Evolutionary conservation across 495 filamentous ascomycete species (phyloP).

Genomic region (Daldinia caldariorum): DNA sequence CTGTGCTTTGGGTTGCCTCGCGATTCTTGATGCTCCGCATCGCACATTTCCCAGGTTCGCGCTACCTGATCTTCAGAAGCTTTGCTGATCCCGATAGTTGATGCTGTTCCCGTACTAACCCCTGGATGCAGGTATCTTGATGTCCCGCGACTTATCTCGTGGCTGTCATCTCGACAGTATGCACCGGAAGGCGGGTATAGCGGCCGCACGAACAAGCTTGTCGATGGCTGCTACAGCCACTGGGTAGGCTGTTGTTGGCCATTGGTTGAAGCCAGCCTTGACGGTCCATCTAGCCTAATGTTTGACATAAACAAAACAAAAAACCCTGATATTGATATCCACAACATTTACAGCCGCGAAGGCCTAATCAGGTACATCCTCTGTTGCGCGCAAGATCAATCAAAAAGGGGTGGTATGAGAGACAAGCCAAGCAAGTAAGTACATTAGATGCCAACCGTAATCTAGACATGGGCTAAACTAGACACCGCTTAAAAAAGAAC

Average conservation of each 20-base stretch:
- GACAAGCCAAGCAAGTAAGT: conserved; percentile 94
- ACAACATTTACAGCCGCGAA: conserved; percentile 78
- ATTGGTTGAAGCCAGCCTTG: conserved; percentile 81
- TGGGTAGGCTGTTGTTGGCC: conserved; percentile 97
- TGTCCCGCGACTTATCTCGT: conserved; percentile 77
- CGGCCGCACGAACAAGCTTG: conserved; percentile 96
- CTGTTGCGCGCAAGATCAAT: conserved; percentile 79
- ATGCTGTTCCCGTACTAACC: conserved; percentile 23
- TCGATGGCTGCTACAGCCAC: conserved; percentile 97
- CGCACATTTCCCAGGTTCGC: conserved; percentile 72
- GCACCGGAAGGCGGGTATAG: conserved; percentile 90
- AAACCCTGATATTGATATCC: conserved; percentile 46
- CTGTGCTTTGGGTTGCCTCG: conserved; percentile 87
- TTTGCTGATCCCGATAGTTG: conserved; percentile 18
- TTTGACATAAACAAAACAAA: conserved; percentile 44
- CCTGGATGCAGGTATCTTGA: conserved; percentile 72
- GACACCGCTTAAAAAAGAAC: conserved; percentile 57
- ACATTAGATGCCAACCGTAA: conserved; percentile 16
- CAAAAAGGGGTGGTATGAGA: conserved; percentile 77
- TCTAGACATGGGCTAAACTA: conserved; percentile 32
- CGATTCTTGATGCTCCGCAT: conserved; percentile 80
- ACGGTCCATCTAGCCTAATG: conserved; percentile 53
- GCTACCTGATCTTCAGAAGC: conserved; percentile 8
- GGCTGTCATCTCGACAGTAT: conserved; percentile 90
- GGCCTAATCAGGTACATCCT: conserved; percentile 89